Conservation (phyloP, 2,329 filamentous ascomycete species). For the Trichoderma gracile region DNA sequence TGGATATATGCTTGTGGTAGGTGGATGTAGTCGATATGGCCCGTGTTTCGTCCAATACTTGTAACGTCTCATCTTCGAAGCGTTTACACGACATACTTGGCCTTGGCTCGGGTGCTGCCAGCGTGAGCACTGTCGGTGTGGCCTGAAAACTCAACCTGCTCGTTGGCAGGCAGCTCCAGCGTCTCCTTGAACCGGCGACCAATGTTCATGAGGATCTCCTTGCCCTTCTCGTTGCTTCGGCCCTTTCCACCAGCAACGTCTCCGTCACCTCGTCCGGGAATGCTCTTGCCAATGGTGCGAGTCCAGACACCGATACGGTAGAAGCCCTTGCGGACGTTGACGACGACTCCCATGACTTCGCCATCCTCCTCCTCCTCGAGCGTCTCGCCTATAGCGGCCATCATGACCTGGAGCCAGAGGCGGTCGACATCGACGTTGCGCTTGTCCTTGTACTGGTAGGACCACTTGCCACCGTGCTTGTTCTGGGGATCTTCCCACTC, state of each 20-base stretch:
- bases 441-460: slow-evolving; percentile 97
- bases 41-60: slow-evolving; percentile 20
- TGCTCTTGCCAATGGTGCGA: slow-evolving; percentile 83
- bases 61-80: background rate
- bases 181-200: slow-evolving; percentile 92
- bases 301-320: slow-evolving; percentile 98
- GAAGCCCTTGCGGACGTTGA: slow-evolving; percentile 98
- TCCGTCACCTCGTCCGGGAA: slow-evolving; percentile 72
- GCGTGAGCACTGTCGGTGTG: slow-evolving; percentile 92
- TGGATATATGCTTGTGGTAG: slow-evolving; percentile 21
- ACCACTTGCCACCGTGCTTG: slow-evolving; percentile 99
- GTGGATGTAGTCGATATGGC: slow-evolving; percentile 31
- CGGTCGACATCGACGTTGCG: slow-evolving; percentile 87
- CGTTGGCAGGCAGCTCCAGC: slow-evolving; percentile 72
- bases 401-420: slow-evolving; percentile 95
- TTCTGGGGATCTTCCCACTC: slow-evolving; percentile 99
- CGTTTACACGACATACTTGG: slow-evolving; percentile 80
- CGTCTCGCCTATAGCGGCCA: slow-evolving; percentile 94
- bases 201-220: slow-evolving; percentile 80
- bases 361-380: slow-evolving; percentile 92
- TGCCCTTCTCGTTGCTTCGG: slow-evolving; percentile 76
- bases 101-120: slow-evolving; percentile 92
- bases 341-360: slow-evolving; percentile 98
- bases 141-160: slow-evolving; percentile 90
- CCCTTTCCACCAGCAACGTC: slow-evolving; percentile 76